Evolutionary conservation across 2,329 filamentous ascomycete genomes (phyloP).

Genomic region (Fonsecaea pugnacius): DNA sequence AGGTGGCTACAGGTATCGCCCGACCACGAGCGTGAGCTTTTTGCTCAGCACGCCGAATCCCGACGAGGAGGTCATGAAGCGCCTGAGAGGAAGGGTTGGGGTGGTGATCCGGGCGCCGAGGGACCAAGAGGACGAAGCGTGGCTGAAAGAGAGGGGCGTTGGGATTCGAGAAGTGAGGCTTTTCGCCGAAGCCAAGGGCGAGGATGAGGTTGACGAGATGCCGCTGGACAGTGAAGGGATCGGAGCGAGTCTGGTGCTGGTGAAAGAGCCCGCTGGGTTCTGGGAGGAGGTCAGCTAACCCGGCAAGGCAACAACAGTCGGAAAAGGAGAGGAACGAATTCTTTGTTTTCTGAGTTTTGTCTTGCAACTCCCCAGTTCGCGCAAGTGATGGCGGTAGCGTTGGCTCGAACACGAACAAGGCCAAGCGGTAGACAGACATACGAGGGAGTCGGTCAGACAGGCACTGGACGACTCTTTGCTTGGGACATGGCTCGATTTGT

Average conservation of each 20-base stretch:
- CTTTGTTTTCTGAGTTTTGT: neutral
- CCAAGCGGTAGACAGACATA: neutral
- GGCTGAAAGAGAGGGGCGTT: constrained; percentile 30
- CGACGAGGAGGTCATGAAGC: constrained; percentile 22
- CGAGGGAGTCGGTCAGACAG: neutral
- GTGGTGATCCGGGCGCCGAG: constrained; percentile 27
- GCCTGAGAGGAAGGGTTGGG: constrained; percentile 20
- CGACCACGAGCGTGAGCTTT: constrained; percentile 26
- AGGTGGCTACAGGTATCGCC: constrained; percentile 18
- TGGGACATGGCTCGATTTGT: too few relatives aligned
- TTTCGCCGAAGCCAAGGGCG: constrained; percentile 20
- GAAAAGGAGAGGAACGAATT: neutral
- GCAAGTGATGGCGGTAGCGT: too few relatives aligned
- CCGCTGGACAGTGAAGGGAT: constrained; percentile 31
- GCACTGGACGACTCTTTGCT: neutral
- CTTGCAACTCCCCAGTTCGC: too few relatives aligned
- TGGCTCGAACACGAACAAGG: neutral
- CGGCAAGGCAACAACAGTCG: neutral
- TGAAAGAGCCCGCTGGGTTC: constrained; percentile 13
- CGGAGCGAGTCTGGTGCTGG: constrained; percentile 28
- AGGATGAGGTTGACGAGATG: constrained; percentile 25
- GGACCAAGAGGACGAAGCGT: constrained; percentile 29
- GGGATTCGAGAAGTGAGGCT: constrained; percentile 31
- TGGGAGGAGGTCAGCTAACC: constrained; percentile 8
- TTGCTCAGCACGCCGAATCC: constrained; percentile 23